Evolutionary conservation across 257 asterid genomes (phyloP).

Genomic region (Solanum arcanum): DNA sequence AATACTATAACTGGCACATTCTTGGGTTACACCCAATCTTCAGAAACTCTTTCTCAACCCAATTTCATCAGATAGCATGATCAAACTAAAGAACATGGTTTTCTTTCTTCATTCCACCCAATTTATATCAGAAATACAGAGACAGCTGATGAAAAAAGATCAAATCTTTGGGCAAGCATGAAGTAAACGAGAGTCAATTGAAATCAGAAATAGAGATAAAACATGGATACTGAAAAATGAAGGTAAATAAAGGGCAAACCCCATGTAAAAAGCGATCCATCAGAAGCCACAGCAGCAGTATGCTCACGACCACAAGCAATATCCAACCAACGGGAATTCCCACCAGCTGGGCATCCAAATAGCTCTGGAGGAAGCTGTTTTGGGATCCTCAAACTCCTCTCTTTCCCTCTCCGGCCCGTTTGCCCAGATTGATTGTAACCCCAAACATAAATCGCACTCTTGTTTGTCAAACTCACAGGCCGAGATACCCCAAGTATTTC

Average conservation of each 20-base stretch:
- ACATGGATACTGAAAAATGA: neutral
- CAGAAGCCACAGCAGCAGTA: constrained; percentile 84
- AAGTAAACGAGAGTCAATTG: neutral
- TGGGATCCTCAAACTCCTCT: constrained; percentile 57
- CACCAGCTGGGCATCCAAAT: constrained; percentile 66
- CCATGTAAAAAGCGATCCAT: constrained; percentile 92
- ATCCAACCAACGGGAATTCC: constrained; percentile 73
- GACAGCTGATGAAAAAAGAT: neutral
- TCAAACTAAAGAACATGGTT: neutral
- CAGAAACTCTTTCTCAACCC: neutral
- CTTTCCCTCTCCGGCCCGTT: constrained; percentile 64
- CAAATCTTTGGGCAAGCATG: neutral
- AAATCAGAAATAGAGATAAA: neutral
- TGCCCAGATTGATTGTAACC: constrained; percentile 94
- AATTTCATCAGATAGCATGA: neutral
- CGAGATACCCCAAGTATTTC: constrained; percentile 67
- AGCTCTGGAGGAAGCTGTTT: constrained; percentile 78
- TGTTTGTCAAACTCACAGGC: constrained; percentile 41
- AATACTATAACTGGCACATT: neutral
- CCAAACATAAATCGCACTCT: constrained; percentile 83
- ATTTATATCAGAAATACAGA: neutral
- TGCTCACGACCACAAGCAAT: constrained; percentile 93
- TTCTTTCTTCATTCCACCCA: neutral
- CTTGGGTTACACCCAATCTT: neutral
- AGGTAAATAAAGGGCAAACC: constrained; percentile 29